Evolutionary conservation across 2,329 filamentous ascomycete genomes (phyloP), one percentile per base, ranked within the genome.

Genomic region (Diaporthe amygdali): DNA sequence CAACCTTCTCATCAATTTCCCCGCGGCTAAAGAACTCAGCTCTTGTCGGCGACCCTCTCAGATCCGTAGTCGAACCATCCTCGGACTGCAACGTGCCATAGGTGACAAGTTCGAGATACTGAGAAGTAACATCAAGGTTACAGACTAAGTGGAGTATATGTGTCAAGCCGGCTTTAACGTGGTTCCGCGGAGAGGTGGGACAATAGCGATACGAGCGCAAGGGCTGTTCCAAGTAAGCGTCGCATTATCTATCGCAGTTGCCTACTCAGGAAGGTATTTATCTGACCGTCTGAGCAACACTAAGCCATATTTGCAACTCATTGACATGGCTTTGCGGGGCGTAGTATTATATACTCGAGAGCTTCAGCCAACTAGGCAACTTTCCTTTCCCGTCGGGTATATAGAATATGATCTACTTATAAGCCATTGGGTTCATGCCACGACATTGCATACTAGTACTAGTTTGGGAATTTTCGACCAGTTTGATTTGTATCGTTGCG

Each of bases 51-150:
- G 56, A 41, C 8, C 27, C 56, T 63, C 39, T 63, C 20, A 32
- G 39, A 47, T 32, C 56, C 39, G 56, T 46, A 46, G 27, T 32
- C 41, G 25, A 63, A 47, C 56, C 39, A 46, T 32, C 46, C 47
- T n/a, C 27, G 41, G 56, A 63, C 15, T 63, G 56, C 47, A 47
- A 63, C 56, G 56, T 63, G 56, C 56, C 56, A 61, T 61, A 61
- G 4, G 56, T 61, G 56, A 61, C 39, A 61, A 32, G 56, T 61
- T 61, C 12, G 27, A 9, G 39, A 47, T 61, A 47, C 17, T 32
- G 27, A 46, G 39, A 27, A 63, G 56, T 63, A 46, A 47, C 56
- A 32, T 63, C 17, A 20, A 27, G 56, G 56, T 47, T 63, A 27
- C 56, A 63, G 56, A 63, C 41, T 22, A 63, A 63, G 56, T 63